Evolutionary conservation across 192 early-diverging fungal genomes (phyloP).

Genomic region (Piromyces sp.): DNA sequence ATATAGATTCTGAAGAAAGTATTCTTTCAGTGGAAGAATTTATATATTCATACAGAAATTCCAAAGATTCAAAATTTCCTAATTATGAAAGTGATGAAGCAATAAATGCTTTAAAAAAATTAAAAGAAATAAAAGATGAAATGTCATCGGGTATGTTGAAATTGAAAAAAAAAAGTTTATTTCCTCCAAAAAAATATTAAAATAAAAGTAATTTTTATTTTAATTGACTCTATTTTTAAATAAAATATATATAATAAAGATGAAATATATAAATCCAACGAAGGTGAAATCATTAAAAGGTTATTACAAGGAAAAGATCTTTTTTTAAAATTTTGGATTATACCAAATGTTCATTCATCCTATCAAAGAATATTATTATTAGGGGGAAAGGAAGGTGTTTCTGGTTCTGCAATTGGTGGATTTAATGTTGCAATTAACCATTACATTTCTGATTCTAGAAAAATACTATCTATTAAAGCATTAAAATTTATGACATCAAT

Average conservation of each 20-base stretch:
- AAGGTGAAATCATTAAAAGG: no score
- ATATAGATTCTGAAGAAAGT: neutral
- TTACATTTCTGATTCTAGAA: neutral
- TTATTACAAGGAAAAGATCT: no score
- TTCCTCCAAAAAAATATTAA: no score
- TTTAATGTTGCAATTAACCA: neutral
- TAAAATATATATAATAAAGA: no score
- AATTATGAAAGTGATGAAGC: neutral
- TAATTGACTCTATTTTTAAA: no score
- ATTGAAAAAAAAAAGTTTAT: neutral
- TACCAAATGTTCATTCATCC: no score
- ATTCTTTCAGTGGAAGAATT: neutral
- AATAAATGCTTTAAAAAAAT: neutral
- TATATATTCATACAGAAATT: neutral
- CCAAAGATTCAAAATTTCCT: neutral
- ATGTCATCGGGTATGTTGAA: neutral
- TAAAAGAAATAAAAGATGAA: neutral
- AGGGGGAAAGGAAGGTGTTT: neutral
- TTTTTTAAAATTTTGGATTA: no score
- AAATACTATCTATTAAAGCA: neutral
- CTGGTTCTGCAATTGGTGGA: neutral
- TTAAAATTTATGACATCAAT: neutral
- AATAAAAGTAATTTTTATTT: no score
- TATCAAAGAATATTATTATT: neutral
- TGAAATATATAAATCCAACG: no score